Conservation (phyloP, 2,329 filamentous ascomycete genomes). For the Aspergillus ibericus region DNA sequence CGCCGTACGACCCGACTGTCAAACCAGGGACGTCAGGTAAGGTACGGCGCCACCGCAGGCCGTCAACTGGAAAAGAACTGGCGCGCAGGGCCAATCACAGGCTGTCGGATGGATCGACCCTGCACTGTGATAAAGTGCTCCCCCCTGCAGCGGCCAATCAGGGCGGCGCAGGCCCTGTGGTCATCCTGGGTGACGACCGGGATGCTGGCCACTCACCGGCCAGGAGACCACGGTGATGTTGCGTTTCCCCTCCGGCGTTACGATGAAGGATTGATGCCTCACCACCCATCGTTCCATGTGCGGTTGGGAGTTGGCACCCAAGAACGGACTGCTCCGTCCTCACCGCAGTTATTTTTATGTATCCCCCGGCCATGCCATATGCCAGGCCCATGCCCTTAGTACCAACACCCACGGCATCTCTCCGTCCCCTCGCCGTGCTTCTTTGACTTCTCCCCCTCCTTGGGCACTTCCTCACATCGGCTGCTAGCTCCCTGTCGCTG, state of each 20-base stretch:
- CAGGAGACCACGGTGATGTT: neutral
- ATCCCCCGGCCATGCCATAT: too few species aligned
- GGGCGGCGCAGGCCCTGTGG: neutral
- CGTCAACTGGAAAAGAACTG: neutral
- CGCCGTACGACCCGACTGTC: too few species aligned
- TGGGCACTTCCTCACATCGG: slow-evolving; percentile 21
- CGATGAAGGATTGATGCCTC: neutral
- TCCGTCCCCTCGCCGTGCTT: too few species aligned
- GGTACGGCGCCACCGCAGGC: neutral
- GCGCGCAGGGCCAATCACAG: slow-evolving; percentile 8
- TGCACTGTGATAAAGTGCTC: slow-evolving; percentile 20
- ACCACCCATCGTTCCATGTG: neutral
- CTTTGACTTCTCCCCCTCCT: neutral
- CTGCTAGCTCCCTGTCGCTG: slow-evolving; percentile 10
- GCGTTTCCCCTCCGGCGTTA: neutral
- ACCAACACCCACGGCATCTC: neutral
- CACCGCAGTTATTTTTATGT: too few species aligned
- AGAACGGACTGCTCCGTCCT: too few species aligned
- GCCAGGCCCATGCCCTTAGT: neutral
- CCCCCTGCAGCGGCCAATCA: slow-evolving; percentile 23
- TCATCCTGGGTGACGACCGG: neutral
- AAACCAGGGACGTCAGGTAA: neutral
- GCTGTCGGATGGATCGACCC: slow-evolving; percentile 7
- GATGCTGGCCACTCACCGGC: neutral
- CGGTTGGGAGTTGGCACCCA: too few species aligned